Conservation (phyloP, 2,329 filamentous ascomycete genomes). For the Penicillium janthinellum region DNA sequence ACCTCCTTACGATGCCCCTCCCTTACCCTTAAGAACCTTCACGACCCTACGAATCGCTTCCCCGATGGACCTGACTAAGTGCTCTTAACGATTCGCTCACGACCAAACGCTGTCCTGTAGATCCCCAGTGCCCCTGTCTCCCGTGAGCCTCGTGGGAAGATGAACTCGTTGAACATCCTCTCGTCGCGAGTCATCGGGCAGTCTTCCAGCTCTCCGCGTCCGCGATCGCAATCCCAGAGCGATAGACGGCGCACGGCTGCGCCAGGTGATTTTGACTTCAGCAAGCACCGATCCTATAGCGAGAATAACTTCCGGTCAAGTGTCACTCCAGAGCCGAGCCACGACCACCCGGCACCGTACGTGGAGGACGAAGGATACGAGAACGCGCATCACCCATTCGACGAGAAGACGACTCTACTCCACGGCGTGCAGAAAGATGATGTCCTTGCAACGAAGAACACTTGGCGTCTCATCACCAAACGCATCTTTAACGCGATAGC, state of each 20-base stretch:
- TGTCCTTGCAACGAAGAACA: slow-evolving; percentile 39
- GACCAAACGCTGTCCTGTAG: slow-evolving; percentile 25
- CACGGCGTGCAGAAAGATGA: slow-evolving; percentile 43
- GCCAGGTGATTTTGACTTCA: slow-evolving; percentile 38
- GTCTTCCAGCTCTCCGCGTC: slow-evolving; percentile 55
- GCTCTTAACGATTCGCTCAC: slow-evolving; percentile 24
- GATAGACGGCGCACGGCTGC: slow-evolving; percentile 41
- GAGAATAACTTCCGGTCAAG: slow-evolving; percentile 41
- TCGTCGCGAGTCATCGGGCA: slow-evolving; percentile 75
- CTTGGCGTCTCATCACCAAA: slow-evolving; percentile 60
- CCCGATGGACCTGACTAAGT: slow-evolving; percentile 16
- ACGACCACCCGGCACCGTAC: slow-evolving; percentile 28
- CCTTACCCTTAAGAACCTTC: slow-evolving; percentile 11
- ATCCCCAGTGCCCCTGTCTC: slow-evolving; percentile 41
- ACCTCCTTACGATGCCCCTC: slow-evolving; percentile 20
- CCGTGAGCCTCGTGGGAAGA: slow-evolving; percentile 62
- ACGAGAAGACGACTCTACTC: slow-evolving; percentile 73
- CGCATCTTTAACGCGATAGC: slow-evolving; percentile 72
- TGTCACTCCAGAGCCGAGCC: slow-evolving; percentile 32
- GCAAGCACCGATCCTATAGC: slow-evolving; percentile 47
- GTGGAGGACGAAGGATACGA: slow-evolving; percentile 40
- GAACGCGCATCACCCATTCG: slow-evolving; percentile 39
- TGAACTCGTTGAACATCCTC: slow-evolving; percentile 97
- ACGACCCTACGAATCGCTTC: slow-evolving; percentile 6
- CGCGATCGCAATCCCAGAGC: slow-evolving; percentile 57